Percentiles rank a stretch among this genome's conserved stretches.
Evolutionary conservation across 2,329 filamentous ascomycete genomes (phyloP).

Genomic region (Cladosporium cucumerinum): DNA sequence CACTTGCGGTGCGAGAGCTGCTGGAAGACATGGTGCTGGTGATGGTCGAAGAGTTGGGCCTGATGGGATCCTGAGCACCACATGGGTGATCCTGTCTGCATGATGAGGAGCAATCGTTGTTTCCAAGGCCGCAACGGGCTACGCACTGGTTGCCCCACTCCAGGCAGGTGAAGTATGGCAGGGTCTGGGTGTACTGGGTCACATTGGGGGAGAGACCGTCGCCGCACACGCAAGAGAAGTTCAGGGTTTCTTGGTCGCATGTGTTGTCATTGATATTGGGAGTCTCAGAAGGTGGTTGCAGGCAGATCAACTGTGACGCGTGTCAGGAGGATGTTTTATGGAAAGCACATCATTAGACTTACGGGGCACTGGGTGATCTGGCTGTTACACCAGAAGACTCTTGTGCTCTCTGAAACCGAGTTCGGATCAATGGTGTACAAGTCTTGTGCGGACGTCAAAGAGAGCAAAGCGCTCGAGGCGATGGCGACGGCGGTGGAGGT

Average conservation of each 20-base stretch:
- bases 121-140: slow-evolving; percentile 48
- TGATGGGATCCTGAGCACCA: slow-evolving; percentile 63
- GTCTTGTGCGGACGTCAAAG: slow-evolving; percentile 50
- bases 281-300: slow-evolving; percentile 52
- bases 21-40: slow-evolving; percentile 43
- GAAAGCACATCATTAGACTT: background rate
- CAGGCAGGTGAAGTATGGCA: slow-evolving; percentile 74
- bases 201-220: slow-evolving; percentile 66
- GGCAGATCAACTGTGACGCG: slow-evolving; percentile 54
- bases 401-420: too few species aligned
- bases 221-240: slow-evolving; percentile 70
- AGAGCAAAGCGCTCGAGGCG: slow-evolving; percentile 49
- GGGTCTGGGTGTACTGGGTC: slow-evolving; percentile 71
- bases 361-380: slow-evolving; percentile 64
- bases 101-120: slow-evolving; percentile 56
- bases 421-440: slow-evolving; percentile 51
- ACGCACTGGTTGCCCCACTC: slow-evolving; percentile 66
- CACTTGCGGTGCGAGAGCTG: slow-evolving; percentile 32
- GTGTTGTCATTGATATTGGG: slow-evolving; percentile 56
- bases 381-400: slow-evolving; percentile 65
- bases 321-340: background rate
- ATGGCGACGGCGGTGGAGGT: slow-evolving; percentile 49
- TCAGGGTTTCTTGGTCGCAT: slow-evolving; percentile 64
- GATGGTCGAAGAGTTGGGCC: slow-evolving; percentile 55
- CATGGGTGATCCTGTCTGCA: slow-evolving; percentile 69